phyloP scores from a whole-genome alignment of 768 basidiomycete genomes.

The Boletus barrowsii region DNA sequence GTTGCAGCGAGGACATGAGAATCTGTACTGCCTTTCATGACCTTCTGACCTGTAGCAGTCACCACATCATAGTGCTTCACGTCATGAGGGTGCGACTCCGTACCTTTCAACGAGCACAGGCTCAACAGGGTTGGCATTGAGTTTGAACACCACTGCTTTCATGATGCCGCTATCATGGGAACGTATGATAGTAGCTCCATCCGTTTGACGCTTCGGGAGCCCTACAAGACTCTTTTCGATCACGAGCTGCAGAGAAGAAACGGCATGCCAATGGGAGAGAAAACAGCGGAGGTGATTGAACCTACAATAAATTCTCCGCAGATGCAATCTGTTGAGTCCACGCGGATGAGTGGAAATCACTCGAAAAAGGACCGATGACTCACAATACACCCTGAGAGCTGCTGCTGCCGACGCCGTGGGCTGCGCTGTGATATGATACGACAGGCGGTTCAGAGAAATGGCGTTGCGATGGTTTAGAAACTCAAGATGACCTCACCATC shows the following conservation, averaged over 20 bases:
- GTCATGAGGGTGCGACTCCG: constrained; percentile 21
- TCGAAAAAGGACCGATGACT: constrained; percentile 27
- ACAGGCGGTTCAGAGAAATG: neutral
- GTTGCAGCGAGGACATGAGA: constrained; percentile 51
- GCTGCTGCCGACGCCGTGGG: constrained; percentile 78
- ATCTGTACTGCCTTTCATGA: constrained; percentile 74
- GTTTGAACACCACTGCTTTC: constrained; percentile 76
- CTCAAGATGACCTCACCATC: constrained; percentile 54
- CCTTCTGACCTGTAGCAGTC: constrained; percentile 49
- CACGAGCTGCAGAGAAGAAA: constrained; percentile 54
- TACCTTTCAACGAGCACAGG: constrained; percentile 80
- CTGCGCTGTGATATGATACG: constrained; percentile 46
- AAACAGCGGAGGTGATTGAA: constrained; percentile 11
- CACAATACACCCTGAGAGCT: constrained; percentile 79
- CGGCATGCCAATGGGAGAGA: constrained; percentile 1
- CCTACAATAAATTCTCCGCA: constrained; percentile 85
- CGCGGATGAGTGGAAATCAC: constrained; percentile 6
- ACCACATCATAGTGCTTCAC: constrained; percentile 17
- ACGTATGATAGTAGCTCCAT: constrained; percentile 77
- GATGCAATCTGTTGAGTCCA: constrained; percentile 61
- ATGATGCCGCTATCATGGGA: constrained; percentile 57
- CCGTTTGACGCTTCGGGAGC: constrained; percentile 71
- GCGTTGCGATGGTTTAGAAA: neutral
- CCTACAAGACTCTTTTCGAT: constrained; percentile 71
- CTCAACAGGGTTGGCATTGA: constrained; percentile 70